Conservation (phyloP, 2,329 filamentous ascomycete genomes). For the Cephalotrichum gorgonifer region DNA sequence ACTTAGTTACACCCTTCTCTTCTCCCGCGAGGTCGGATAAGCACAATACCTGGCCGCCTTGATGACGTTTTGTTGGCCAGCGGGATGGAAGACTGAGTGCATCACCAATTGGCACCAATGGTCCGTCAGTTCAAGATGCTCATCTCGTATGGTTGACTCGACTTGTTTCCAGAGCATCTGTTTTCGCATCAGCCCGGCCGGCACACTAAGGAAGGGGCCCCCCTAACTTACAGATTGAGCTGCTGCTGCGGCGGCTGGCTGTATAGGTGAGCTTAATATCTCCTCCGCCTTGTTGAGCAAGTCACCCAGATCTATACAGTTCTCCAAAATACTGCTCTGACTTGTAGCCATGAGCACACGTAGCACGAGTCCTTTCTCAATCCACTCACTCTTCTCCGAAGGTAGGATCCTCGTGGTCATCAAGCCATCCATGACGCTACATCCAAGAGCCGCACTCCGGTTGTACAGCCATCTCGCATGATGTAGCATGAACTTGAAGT, state of each 20-base stretch:
- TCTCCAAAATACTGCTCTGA: conserved; percentile 16
- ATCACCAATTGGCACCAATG: conserved; percentile 64
- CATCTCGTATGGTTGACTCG: conserved; percentile 45
- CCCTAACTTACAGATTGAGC: conserved; percentile 51
- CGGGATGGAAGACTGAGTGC: conserved; percentile 54
- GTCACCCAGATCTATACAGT: conserved; percentile 5
- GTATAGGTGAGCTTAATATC: conserved; percentile 35
- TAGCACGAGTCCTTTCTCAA: conserved; percentile 59
- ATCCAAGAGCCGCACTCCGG: conserved; percentile 37
- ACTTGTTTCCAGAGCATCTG: conserved; percentile 78
- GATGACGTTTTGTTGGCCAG: conserved; percentile 54
- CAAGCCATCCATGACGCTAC: conserved; percentile 50
- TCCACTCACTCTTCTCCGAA: conserved; percentile 42
- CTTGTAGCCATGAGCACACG: conserved; percentile 55
- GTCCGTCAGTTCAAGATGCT: conserved; percentile 43
- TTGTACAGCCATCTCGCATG: conserved; percentile 56
- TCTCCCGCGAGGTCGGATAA: background rate
- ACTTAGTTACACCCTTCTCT: conserved; percentile 10
- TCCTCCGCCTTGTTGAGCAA: conserved; percentile 25
- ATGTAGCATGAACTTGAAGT: conserved; percentile 56
- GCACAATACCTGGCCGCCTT: conserved; percentile 54
- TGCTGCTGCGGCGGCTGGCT: conserved; percentile 52
- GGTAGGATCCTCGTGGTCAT: conserved; percentile 45
- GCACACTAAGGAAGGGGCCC: too few species aligned
- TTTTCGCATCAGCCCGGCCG: too few species aligned